Evolutionary conservation across 495 filamentous ascomycete species (phyloP).

Genomic region (Hypoxylon trugodes): DNA sequence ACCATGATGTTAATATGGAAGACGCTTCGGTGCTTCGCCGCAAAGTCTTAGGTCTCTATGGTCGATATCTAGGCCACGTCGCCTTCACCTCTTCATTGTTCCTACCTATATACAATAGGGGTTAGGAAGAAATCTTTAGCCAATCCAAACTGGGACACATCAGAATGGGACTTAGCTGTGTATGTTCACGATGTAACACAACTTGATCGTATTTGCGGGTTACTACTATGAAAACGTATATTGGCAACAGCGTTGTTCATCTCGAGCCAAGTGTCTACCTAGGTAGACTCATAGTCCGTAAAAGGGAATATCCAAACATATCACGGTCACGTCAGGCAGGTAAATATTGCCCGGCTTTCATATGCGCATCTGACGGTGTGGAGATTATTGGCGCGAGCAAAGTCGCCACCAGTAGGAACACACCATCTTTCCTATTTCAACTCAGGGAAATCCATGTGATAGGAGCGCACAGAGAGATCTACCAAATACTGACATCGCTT

Average conservation of each 20-base stretch:
- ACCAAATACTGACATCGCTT: conserved; percentile 2
- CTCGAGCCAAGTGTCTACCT: conserved; percentile 16
- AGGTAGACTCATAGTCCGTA: not conserved
- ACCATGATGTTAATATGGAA: too few relatives aligned
- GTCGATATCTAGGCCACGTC: not conserved
- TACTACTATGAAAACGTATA: not conserved
- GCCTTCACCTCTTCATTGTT: not conserved
- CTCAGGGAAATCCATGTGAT: not conserved
- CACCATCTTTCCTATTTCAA: not conserved
- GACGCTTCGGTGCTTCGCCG: not conserved
- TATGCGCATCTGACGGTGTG: not conserved
- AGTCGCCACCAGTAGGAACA: not conserved
- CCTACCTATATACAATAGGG: conserved; percentile 5
- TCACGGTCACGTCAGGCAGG: conserved; percentile 13
- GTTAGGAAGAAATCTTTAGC: not conserved
- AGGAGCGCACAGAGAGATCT: conserved; percentile 6
- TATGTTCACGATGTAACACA: not conserved
- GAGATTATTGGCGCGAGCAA: not conserved
- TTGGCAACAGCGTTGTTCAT: not conserved
- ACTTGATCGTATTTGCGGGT: not conserved
- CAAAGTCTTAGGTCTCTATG: not conserved
- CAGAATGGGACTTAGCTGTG: not conserved
- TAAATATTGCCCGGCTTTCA: conserved; percentile 1
- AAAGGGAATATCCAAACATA: not conserved
- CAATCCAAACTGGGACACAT: not conserved